A percentile compares a stretch with the other conserved stretches of the same genome.
Evolutionary conservation across 495 filamentous ascomycete species (phyloP).

Genomic region (Penicillium taxi): DNA sequence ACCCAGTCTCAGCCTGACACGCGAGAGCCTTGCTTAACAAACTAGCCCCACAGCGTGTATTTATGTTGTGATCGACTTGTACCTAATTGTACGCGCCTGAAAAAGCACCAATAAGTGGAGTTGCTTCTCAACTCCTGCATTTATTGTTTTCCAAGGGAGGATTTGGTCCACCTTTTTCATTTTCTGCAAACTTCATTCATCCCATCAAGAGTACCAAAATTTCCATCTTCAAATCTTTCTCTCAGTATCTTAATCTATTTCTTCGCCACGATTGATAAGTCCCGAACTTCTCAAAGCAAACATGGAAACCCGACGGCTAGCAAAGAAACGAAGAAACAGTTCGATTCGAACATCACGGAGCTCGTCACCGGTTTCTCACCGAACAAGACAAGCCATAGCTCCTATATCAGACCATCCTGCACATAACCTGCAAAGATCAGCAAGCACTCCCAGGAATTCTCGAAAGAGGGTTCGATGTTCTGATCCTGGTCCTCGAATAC

Average conservation of each 20-base stretch:
- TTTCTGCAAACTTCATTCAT: constrained; percentile 3
- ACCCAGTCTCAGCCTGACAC: constrained; percentile 10
- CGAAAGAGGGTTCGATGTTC: constrained; percentile 67
- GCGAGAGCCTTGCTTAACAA: constrained; percentile 15
- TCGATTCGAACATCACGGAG: constrained; percentile 13
- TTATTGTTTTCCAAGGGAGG: no score
- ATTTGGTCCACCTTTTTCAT: no score
- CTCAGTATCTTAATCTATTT: constrained; percentile 1
- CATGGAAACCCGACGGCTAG: constrained; percentile 27
- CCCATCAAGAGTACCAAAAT: neutral
- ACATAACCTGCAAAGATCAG: constrained; percentile 2
- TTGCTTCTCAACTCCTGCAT: neutral
- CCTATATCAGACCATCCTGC: neutral
- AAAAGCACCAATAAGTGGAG: constrained; percentile 11
- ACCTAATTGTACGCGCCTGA: constrained; percentile 11
- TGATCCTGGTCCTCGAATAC: constrained; percentile 51
- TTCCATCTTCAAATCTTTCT: neutral
- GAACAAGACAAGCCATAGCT: constrained; percentile 11
- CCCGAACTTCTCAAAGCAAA: neutral
- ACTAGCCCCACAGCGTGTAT: constrained; percentile 21
- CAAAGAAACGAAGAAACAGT: constrained; percentile 26
- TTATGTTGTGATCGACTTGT: constrained; percentile 25
- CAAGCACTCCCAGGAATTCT: constrained; percentile 25
- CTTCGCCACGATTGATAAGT: neutral
- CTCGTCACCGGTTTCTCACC: constrained; percentile 16